phyloP scores from a whole-genome alignment of 176 grass and related monocot genomes.

The Thinopyrum elongatum region DNA sequence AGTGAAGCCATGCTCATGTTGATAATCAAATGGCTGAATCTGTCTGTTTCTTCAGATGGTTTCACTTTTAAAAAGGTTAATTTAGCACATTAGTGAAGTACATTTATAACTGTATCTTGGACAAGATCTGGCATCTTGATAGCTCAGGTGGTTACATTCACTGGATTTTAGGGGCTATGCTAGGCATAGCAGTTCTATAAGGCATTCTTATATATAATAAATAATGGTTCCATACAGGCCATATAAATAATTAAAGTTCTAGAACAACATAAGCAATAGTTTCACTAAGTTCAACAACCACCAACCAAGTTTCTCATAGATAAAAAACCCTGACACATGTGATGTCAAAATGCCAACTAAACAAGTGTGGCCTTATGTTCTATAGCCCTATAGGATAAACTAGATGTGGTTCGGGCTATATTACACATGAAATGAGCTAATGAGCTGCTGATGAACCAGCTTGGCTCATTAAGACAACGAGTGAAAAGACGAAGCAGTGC shows the following conservation, averaged over 20 bases:
- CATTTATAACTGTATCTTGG: conserved; percentile 3
- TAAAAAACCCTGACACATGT: neutral
- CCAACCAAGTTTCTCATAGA: neutral
- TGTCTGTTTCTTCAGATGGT: neutral
- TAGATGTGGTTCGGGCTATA: neutral
- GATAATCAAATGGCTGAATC: neutral
- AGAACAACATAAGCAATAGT: neutral
- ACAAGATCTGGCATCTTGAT: neutral
- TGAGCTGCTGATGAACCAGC: neutral
- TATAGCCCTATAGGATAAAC: neutral
- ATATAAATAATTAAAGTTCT: neutral
- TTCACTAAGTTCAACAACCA: neutral
- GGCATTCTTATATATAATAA: neutral
- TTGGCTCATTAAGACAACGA: neutral
- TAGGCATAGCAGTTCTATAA: neutral
- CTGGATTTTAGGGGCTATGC: neutral
- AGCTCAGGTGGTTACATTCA: neutral
- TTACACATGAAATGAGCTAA: conserved; percentile 5
- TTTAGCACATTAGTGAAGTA: conserved; percentile 18
- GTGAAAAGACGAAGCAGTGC: too few species aligned
- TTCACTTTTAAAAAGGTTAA: neutral
- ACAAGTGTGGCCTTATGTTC: neutral
- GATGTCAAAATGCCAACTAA: conserved; percentile 7
- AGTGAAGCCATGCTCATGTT: neutral
- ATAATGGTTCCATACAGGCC: neutral